Evolutionary conservation across 345 rosid species (phyloP).

Genomic region (Durio zibethinus): DNA sequence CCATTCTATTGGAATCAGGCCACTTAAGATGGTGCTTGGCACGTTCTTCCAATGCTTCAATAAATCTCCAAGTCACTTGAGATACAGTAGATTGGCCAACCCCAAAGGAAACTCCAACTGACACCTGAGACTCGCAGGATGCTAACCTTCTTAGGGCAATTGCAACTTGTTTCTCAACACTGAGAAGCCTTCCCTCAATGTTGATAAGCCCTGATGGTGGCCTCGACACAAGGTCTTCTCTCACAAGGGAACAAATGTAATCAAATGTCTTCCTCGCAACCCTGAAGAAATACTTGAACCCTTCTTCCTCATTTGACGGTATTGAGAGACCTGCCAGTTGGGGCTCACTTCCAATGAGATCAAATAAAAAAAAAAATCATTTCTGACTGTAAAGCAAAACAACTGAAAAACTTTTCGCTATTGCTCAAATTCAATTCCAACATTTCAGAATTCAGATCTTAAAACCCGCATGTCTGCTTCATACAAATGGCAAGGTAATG

Average conservation of each 20-base stretch:
- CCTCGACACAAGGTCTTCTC: slow-evolving; percentile 83
- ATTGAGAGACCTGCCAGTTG: slow-evolving; percentile 35
- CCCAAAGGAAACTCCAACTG: slow-evolving; percentile 84
- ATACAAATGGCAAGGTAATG: background rate
- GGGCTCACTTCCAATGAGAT: slow-evolving; percentile 10
- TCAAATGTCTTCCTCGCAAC: slow-evolving; percentile 74
- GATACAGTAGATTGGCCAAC: slow-evolving; percentile 98
- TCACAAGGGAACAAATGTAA: slow-evolving; percentile 78
- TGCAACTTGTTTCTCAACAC: slow-evolving; percentile 96
- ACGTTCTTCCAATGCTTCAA: slow-evolving; percentile 91
- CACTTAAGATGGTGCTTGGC: slow-evolving; percentile 84
- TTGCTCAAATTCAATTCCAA: background rate
- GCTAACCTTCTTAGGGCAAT: slow-evolving; percentile 85
- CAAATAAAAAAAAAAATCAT: slow-evolving; percentile 3
- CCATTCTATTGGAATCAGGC: slow-evolving; percentile 61
- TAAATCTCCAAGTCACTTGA: slow-evolving; percentile 96
- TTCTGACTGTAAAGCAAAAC: background rate
- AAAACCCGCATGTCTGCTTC: background rate
- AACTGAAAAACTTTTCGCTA: background rate
- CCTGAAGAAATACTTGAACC: slow-evolving; percentile 88
- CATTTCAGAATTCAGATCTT: background rate
- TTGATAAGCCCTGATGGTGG: slow-evolving; percentile 94
- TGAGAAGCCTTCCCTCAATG: slow-evolving; percentile 93
- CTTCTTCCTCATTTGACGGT: slow-evolving; percentile 69
- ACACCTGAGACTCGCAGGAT: slow-evolving; percentile 96